These are phyloP conservation scores for Priceomyces castillae DNA, from an alignment of 805 yeast species.

Conservation along the genomic window DNA sequence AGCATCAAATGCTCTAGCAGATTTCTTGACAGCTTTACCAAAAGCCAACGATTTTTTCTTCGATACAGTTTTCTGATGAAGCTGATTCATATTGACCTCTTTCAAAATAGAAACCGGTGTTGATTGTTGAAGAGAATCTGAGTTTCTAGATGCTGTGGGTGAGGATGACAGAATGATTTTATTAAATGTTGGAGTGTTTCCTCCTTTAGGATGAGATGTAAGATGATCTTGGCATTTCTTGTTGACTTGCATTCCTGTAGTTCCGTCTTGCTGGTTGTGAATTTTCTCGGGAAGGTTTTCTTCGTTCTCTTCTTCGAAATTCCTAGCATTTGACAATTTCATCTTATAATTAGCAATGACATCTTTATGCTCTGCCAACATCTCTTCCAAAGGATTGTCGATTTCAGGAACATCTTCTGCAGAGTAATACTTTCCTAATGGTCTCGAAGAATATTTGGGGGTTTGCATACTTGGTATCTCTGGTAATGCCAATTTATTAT, in stretches of 20 bases:
- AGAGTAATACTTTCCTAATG: conserved; percentile 1
- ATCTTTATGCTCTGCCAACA: conserved; percentile 17
- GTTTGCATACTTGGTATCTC: not conserved
- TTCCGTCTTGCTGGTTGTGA: not conserved
- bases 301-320: not conserved
- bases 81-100: conserved; percentile 16
- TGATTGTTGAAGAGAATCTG: conserved; percentile 15
- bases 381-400: conserved; percentile 22
- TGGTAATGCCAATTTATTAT: not conserved
- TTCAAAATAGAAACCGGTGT: conserved; percentile 26
- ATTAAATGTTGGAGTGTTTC: conserved; percentile 25
- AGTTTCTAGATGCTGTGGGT: conserved; percentile 13
- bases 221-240: conserved; percentile 6
- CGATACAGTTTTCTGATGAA: conserved; percentile 10
- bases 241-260: conserved; percentile 4
- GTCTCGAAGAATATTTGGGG: conserved; percentile 1
- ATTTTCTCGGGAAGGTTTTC: not conserved
- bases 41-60: not conserved
- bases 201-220: conserved; percentile 10
- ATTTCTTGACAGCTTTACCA: conserved; percentile 1
- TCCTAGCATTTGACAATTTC: conserved; percentile 15
- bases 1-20: conserved; percentile 1
- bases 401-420: not conserved
- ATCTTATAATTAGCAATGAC: conserved; percentile 13
- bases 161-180: conserved; percentile 29